Base-by-base conservation (phyloP, 2,329 filamentous ascomycete species). In the Fusarium chuoi region DNA sequence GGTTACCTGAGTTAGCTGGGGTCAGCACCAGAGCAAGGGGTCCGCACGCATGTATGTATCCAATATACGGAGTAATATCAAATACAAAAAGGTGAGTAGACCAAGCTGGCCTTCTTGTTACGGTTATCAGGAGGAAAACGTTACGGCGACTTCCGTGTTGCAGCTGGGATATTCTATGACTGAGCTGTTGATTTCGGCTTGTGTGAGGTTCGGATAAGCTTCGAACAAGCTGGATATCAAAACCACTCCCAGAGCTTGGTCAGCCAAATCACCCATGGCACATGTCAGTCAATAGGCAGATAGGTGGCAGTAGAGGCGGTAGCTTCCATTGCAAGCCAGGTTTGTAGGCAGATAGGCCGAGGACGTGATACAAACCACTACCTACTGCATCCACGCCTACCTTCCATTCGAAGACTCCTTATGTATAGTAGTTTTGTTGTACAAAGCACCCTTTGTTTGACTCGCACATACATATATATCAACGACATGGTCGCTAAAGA, bases 361-460 rank as follows among this genome's bases (percentile, higher is more conserved):
- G 41, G 39, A n/a, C 45, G 44, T 62, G 61, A 52, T 56, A 52
- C 45, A 62, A 63, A 59, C 49, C 36, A 36, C 24, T 24, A 51
- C 55, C 62, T 26, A 72, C 67, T 74, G 67, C 63, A 59, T 59
- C 28, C 71, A 74, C 55, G n/a, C 68, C 56, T 35, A 35, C 33
- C 39, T 28, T 41, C 33, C 39, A 24, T 41, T 30, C 44, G 18
- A 51, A 39, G 36, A 46, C n/a, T 36, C 42, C 36, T 30, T 7
- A 15, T 12, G 33, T 14, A 33, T 13, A 30, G 12, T 17, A 55
- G 42, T 24, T 41, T 35, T n/a, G 44, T 68, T 22, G 48, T 41
- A 38, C 56, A 52, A 55, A 44, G 39, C 26, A 41, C 22, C 17
- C 30, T 39, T 35, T n/a, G 24, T 42, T 38, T n/a, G n/a, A 42